Evolutionary conservation across 1,284 basidiomycete species (phyloP).

Genomic region (Tilletia caries): DNA sequence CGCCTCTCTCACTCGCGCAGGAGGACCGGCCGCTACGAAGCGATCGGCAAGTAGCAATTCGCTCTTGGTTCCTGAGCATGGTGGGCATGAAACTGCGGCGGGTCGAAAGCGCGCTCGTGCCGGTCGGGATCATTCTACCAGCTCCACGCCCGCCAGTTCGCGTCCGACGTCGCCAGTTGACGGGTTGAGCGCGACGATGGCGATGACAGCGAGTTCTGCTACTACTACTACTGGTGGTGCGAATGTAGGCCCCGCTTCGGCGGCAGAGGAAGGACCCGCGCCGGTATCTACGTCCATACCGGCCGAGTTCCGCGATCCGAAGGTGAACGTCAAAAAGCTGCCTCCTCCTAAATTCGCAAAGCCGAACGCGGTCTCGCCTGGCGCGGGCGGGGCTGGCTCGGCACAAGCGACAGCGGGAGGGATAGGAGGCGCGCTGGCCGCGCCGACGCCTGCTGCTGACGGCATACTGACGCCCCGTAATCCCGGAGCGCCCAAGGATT

Average conservation of each 20-base stretch:
- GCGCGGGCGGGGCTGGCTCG: not conserved
- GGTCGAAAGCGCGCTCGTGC: not conserved
- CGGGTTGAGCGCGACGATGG: not conserved
- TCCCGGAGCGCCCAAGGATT: not conserved
- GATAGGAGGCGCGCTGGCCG: not conserved
- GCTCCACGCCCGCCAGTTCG: not conserved
- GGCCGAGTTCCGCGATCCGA: conserved; percentile 3
- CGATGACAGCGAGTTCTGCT: too few species aligned
- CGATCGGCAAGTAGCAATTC: not conserved
- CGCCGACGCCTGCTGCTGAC: not conserved
- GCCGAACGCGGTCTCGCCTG: not conserved
- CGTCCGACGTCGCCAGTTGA: not conserved
- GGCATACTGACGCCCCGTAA: not conserved
- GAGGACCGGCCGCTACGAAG: not conserved
- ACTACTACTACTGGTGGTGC: too few species aligned
- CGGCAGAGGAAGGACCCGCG: too few species aligned
- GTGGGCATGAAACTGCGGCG: not conserved
- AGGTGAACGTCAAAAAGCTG: conserved; percentile 5
- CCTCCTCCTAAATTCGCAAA: conserved; percentile 11
- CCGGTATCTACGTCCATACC: not conserved
- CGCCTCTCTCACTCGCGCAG: not conserved
- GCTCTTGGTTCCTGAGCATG: not conserved
- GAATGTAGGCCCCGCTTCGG: too few species aligned
- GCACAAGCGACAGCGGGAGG: not conserved
- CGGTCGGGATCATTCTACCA: not conserved